Conservation (phyloP, 768 basidiomycete genomes). For the Mycena metata region DNA sequence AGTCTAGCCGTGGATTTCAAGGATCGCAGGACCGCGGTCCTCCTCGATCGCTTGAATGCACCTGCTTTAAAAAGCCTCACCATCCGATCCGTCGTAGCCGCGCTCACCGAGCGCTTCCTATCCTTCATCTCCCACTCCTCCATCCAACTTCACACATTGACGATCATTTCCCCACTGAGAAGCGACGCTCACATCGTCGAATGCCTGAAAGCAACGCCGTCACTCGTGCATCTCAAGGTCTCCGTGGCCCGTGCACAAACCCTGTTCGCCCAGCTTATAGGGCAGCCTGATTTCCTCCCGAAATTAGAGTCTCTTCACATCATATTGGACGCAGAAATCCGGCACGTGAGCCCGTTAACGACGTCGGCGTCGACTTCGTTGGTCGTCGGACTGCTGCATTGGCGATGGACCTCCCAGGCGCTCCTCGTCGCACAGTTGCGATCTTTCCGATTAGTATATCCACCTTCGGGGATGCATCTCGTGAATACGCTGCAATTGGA, state of each 20-base stretch:
- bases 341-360: too few species aligned
- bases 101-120: not conserved
- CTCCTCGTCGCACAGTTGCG: too few species aligned
- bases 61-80: slow-evolving; percentile 6
- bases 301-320: not conserved
- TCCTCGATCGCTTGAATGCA: not conserved
- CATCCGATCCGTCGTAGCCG: not conserved
- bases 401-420: too few species aligned
- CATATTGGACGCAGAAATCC: too few species aligned
- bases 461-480: too few species aligned
- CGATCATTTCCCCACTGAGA: not conserved
- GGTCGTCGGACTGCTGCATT: too few species aligned
- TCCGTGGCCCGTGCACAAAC: not conserved
- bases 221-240: not conserved
- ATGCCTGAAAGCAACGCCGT: not conserved
- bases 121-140: slow-evolving; percentile 7
- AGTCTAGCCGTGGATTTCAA: not conserved
- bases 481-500: too few species aligned
- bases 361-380: too few species aligned
- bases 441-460: too few species aligned
- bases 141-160: not conserved
- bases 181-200: not conserved
- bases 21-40: not conserved
- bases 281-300: not conserved
- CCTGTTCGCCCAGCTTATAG: not conserved